phyloP scores from a whole-genome alignment of 441 rosid species.

The Mallotus japonicus region DNA sequence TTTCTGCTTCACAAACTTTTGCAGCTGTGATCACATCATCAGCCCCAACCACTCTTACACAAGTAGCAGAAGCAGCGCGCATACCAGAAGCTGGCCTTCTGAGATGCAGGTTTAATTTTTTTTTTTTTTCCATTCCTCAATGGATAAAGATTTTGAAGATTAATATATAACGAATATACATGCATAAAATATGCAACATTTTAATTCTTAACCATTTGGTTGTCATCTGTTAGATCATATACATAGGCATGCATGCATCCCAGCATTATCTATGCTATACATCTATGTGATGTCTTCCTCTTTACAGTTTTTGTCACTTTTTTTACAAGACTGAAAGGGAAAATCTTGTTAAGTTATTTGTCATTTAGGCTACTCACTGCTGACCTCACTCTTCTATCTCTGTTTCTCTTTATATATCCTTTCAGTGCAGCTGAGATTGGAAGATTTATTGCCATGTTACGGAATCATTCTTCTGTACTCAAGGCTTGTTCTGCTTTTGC shows the following conservation, averaged over 20 bases:
- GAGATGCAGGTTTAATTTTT: slow-evolving; percentile 44
- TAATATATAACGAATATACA: not conserved
- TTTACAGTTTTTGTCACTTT: too few relatives aligned
- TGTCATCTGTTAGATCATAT: too few relatives aligned
- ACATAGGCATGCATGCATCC: too few relatives aligned
- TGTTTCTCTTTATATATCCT: not conserved
- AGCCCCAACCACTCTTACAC: slow-evolving; percentile 38
- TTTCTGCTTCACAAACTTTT: slow-evolving; percentile 38
- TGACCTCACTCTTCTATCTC: not conserved
- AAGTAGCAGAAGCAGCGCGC: slow-evolving; percentile 40
- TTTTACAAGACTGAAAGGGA: too few relatives aligned
- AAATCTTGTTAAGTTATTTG: not conserved
- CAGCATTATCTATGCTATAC: too few relatives aligned
- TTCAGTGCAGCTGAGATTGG: slow-evolving; percentile 47
- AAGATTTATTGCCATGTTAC: slow-evolving; percentile 51
- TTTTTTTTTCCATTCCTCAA: not conserved
- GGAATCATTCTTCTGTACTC: slow-evolving; percentile 43
- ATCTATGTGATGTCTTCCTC: too few relatives aligned
- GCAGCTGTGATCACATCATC: slow-evolving; percentile 34
- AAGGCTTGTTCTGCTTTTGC: slow-evolving; percentile 57
- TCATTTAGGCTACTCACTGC: not conserved
- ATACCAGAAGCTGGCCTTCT: slow-evolving; percentile 56
- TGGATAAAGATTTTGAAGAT: not conserved
- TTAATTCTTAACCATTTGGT: not conserved
- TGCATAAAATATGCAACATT: not conserved